phyloP scores from a whole-genome alignment of 2,329 filamentous ascomycete genomes.

The Hypoxylon sp. region DNA sequence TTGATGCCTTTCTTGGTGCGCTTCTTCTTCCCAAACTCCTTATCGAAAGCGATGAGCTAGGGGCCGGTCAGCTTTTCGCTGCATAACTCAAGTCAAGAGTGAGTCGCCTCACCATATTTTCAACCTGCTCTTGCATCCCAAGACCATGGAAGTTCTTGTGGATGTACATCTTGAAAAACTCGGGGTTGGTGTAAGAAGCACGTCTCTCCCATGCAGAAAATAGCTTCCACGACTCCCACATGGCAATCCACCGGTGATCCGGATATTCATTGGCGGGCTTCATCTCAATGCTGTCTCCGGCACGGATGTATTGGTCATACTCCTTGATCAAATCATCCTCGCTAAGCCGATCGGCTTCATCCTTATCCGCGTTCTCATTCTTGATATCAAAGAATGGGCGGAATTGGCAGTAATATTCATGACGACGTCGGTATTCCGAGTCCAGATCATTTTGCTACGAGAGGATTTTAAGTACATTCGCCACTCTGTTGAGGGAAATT shows the following conservation, averaged over 20 bases:
- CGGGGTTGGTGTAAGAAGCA: constrained; percentile 45
- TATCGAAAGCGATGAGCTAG: constrained; percentile 42
- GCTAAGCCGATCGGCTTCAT: constrained; percentile 40
- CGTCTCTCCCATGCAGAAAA: constrained; percentile 34
- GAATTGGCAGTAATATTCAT: constrained; percentile 41
- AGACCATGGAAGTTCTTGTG: constrained; percentile 50
- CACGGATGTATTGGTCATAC: constrained; percentile 30
- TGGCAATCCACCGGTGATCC: constrained; percentile 39
- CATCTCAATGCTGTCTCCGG: constrained; percentile 30
- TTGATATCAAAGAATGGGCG: constrained; percentile 45
- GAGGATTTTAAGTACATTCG: constrained; percentile 6
- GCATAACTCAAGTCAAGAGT: not conserved
- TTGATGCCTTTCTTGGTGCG: constrained; percentile 38
- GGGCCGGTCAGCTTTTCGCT: not conserved
- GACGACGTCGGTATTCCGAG: constrained; percentile 28
- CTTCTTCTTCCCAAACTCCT: constrained; percentile 42
- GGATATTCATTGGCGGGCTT: constrained; percentile 35
- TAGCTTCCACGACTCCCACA: constrained; percentile 43
- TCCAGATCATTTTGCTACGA: constrained; percentile 22
- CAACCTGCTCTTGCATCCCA: constrained; percentile 49
- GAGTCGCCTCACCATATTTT: constrained; percentile 45
- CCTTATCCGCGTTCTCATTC: constrained; percentile 42
- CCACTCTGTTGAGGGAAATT: not conserved
- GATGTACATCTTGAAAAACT: constrained; percentile 50
- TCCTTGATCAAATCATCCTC: constrained; percentile 39